These are phyloP conservation scores for Nelumbo lutea DNA, from an alignment of 164 flowering plant genomes.

Conservation along the genomic window DNA sequence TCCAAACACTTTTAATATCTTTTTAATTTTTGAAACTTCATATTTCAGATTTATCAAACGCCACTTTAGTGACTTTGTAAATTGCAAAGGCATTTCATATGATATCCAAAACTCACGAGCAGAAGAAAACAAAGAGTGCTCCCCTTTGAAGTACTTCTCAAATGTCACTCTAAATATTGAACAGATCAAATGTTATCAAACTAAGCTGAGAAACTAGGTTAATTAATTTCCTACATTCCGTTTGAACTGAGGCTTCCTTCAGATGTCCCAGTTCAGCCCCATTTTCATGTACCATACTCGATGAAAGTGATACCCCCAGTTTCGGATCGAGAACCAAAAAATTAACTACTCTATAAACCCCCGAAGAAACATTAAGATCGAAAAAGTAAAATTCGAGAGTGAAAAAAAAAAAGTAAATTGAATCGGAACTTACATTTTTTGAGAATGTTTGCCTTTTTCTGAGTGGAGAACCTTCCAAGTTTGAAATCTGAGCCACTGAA, in stretches of 20 bases:
- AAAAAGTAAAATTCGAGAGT: not conserved
- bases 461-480: conserved; percentile 74
- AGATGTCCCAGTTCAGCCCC: conserved; percentile 76
- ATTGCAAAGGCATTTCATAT: too few species aligned
- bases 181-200: conserved; percentile 60
- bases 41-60: too few species aligned
- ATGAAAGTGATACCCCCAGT: conserved; percentile 83
- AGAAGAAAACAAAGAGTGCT: conserved; percentile 77
- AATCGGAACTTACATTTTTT: too few species aligned
- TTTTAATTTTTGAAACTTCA: too few species aligned
- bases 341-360: conserved; percentile 52
- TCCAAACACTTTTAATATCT: too few species aligned
- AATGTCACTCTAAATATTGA: conserved; percentile 55
- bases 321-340: conserved; percentile 85
- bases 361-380: too few species aligned
- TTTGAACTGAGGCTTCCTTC: conserved; percentile 62
- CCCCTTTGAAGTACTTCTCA: conserved; percentile 75
- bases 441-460: conserved; percentile 1
- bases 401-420: not conserved
- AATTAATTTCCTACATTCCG: conserved; percentile 72
- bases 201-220: conserved; percentile 65
- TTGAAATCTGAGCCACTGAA: conserved; percentile 87
- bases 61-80: too few species aligned
- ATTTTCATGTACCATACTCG: conserved; percentile 63
- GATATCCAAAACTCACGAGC: conserved; percentile 38